phyloP scores from a whole-genome alignment of 2,329 filamentous ascomycete species.

The Hypoxylon sp. region DNA sequence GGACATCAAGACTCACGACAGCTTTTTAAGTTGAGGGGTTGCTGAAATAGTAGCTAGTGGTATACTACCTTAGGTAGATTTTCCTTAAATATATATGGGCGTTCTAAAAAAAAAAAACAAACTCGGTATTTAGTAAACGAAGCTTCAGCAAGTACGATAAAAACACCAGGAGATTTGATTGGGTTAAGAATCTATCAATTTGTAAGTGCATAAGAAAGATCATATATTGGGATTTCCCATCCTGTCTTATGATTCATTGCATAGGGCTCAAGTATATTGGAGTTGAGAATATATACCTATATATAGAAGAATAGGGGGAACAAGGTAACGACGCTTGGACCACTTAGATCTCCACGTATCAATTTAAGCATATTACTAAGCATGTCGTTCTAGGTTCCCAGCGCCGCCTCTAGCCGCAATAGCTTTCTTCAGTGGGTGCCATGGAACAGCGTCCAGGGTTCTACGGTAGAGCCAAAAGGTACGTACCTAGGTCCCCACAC shows the following conservation, averaged over 20 bases:
- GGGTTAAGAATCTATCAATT: too few species aligned
- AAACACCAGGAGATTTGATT: background rate
- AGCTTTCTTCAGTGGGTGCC: conserved; percentile 3
- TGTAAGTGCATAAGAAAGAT: background rate
- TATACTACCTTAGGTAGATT: background rate
- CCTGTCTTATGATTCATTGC: background rate
- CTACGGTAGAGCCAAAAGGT: background rate
- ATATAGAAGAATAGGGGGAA: background rate
- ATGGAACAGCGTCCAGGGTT: background rate
- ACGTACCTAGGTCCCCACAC: background rate
- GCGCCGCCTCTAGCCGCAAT: background rate
- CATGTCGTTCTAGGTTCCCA: background rate
- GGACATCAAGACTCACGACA: background rate
- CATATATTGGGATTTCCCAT: background rate
- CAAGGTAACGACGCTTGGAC: conserved; percentile 6
- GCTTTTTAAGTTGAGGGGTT: background rate
- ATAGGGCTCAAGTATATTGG: too few species aligned
- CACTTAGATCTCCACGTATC: background rate
- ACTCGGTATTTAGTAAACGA: background rate
- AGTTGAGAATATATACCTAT: background rate
- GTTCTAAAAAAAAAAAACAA: background rate
- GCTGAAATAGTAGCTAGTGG: conserved; percentile 8
- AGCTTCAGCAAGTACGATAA: background rate
- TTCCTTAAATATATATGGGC: background rate
- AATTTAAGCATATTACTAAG: conserved; percentile 20